phyloP scores from a whole-genome alignment of 495 filamentous ascomycete genomes.

The Rostrohypoxylon terebratum region DNA sequence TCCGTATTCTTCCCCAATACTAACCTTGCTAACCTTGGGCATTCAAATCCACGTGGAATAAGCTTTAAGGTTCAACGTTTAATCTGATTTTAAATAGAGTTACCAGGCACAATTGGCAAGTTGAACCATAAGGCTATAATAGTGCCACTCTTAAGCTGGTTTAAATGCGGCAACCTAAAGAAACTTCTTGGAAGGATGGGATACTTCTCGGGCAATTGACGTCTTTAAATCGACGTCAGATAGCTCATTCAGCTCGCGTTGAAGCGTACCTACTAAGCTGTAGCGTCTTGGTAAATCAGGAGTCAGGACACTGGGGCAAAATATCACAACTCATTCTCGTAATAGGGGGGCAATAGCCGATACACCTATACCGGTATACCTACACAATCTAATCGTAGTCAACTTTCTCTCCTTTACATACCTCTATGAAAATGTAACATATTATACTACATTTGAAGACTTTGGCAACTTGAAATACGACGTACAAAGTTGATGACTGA shows the following conservation, averaged over 20 bases:
- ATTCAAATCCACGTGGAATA: conserved; percentile 4
- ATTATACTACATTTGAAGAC: not conserved
- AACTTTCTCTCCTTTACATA: not conserved
- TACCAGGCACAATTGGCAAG: not conserved
- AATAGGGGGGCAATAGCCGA: not conserved
- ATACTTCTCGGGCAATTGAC: not conserved
- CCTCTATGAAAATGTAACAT: not conserved
- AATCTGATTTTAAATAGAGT: not conserved
- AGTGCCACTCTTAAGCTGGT: not conserved
- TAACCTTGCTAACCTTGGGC: not conserved
- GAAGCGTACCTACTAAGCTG: not conserved
- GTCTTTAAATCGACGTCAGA: not conserved
- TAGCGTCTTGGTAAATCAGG: conserved; percentile 6
- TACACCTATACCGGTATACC: no score
- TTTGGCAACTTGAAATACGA: not conserved
- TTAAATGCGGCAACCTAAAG: not conserved
- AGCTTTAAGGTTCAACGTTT: not conserved
- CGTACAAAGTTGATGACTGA: not conserved
- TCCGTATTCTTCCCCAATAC: not conserved
- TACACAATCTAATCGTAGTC: not conserved
- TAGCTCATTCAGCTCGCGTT: not conserved
- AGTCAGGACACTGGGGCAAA: not conserved
- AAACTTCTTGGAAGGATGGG: conserved; percentile 2
- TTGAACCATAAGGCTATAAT: not conserved
- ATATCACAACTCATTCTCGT: not conserved